Base-by-base conservation (phyloP, 306 rosid species). In the Leucaena leucocephala region DNA sequence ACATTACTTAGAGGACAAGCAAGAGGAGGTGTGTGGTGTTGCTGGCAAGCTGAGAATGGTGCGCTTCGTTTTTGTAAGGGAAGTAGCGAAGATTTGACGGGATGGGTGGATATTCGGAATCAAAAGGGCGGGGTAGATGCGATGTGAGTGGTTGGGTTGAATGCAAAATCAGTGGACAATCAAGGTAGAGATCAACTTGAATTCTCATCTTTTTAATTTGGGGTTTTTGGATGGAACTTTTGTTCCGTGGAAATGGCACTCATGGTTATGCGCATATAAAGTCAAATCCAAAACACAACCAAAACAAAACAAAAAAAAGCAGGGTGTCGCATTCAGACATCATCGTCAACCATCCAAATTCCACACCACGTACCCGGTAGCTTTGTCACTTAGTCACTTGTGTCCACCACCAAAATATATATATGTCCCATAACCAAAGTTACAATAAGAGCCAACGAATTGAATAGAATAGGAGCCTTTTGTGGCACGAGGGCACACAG, bases 231-330 rank as follows among this genome's bases (percentile, higher is more conserved):
- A 52, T 6, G 22, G 27, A 38, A n/a, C 27, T 52, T 68, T 68
- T 21, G 39, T 69, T 69, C 57, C 33, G 57, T 44, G 55, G 57
- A 45, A 45, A 35, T 69, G 74, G 38, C 55, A 21, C 73, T 68
- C n/a, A 6, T 43, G 39, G 73, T 45, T 38, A 5, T n/a, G 1
- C 0, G 7, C 7, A 11, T 22, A 44, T 13, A 22, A 22, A 16
- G 57, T 69, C 74, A 69, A 69, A 69, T 69, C 57, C 34, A 1
- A 68, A 40, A 8, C 46, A 19, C 72, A n/a, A n/a, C n/a, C 57
- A 52, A 13, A 50, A 4, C 1, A 15, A 15, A 38, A 38, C 2
- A 38, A 38, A 38, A 38, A 3, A 5, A 50, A 8, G 17, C 5
- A 3, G 1, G 3, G 6, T 2, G 50, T 42, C 52, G 34, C 33